Evolutionary conservation across 495 filamentous ascomycete species (phyloP).

Genomic region (Peziza echinospora): DNA sequence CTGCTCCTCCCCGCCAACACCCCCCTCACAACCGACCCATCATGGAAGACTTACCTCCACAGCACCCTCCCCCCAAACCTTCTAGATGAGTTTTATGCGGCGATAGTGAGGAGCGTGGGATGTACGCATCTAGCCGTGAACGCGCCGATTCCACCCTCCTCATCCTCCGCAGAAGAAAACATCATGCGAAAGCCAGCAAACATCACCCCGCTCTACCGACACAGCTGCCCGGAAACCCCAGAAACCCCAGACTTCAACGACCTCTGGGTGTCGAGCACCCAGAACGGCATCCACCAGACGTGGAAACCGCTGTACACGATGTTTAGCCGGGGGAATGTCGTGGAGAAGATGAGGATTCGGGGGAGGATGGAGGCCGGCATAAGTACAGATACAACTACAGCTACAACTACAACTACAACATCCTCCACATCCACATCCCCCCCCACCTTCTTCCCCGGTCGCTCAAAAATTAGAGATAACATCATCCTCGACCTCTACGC

Average conservation of each 20-base stretch:
- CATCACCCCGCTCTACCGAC: slow-evolving; percentile 6
- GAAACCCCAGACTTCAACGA: slow-evolving; percentile 20
- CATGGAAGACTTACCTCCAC: slow-evolving; percentile 11
- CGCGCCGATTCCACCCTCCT: slow-evolving; percentile 4
- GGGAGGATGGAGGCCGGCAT: slow-evolving; percentile 23
- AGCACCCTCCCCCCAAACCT: too few relatives aligned
- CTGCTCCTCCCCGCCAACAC: slow-evolving; percentile 8
- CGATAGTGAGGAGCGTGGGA: slow-evolving; percentile 5
- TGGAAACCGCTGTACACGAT: slow-evolving; percentile 81
- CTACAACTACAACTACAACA: too few relatives aligned
- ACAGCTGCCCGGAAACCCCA: slow-evolving; percentile 1
- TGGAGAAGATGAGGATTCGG: slow-evolving; percentile 64
- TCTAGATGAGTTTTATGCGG: too few relatives aligned
- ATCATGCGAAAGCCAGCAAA: slow-evolving; percentile 1
- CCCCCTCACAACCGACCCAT: neutral
- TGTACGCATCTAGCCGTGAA: slow-evolving; percentile 17
- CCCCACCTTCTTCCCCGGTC: neutral
- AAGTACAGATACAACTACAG: too few relatives aligned
- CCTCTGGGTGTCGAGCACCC: slow-evolving; percentile 54
- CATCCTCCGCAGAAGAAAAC: neutral
- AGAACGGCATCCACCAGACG: slow-evolving; percentile 61
- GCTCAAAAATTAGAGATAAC: slow-evolving; percentile 1
- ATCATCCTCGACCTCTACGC: slow-evolving; percentile 55
- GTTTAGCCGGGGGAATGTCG: slow-evolving; percentile 74
- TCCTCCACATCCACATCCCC: too few relatives aligned